These are phyloP conservation scores for Manihot esculenta DNA, from an alignment of 441 rosid genomes.

Conservation along the genomic window DNA sequence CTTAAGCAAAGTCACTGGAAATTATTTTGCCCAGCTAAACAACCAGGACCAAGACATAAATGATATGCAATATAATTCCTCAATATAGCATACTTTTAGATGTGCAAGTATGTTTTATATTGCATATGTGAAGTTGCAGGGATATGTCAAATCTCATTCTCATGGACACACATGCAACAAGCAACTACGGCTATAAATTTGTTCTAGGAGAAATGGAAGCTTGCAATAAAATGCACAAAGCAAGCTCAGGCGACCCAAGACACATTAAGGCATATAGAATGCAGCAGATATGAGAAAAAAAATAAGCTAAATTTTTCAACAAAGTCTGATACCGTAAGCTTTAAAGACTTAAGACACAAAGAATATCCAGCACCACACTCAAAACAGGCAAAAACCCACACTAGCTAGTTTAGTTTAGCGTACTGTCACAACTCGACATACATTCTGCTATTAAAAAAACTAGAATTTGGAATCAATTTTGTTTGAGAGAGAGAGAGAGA, in stretches of 20 bases:
- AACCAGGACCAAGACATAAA: neutral
- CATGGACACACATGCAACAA: neutral
- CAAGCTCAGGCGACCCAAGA: constrained; percentile 8
- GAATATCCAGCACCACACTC: neutral
- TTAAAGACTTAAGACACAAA: no score
- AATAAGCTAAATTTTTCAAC: constrained; percentile 1
- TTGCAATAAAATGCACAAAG: neutral
- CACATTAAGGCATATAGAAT: neutral
- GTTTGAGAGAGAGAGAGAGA: no score
- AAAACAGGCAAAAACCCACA: neutral
- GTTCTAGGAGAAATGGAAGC: neutral
- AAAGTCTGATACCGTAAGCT: no score
- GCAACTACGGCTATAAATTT: neutral
- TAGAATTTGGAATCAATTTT: no score
- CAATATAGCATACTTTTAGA: neutral
- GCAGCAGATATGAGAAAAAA: neutral
- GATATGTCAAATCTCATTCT: no score
- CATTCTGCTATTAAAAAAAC: neutral
- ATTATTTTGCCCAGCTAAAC: neutral
- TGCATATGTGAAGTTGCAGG: neutral
- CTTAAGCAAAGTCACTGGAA: neutral
- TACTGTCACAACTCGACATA: neutral
- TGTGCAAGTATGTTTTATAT: no score
- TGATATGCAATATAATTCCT: neutral
- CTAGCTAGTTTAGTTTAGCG: neutral